phyloP scores from a whole-genome alignment of 2,329 filamentous ascomycete species.

The Exserohilum turcica region DNA sequence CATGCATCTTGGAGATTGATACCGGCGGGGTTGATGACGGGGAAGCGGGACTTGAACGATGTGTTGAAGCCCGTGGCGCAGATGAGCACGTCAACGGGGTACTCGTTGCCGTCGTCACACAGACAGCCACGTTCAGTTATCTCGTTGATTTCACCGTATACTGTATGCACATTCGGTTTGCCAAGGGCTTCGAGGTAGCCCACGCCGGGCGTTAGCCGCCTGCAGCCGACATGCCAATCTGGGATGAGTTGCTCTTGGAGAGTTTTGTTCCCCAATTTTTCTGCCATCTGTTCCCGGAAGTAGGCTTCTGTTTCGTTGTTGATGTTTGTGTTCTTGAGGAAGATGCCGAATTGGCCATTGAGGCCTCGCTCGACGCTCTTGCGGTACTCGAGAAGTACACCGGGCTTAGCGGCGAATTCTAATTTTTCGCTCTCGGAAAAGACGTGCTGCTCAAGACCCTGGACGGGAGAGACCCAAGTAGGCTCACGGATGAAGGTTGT shows the following conservation, averaged over 20 bases:
- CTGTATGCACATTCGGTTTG: constrained; percentile 50
- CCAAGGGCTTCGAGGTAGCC: constrained; percentile 52
- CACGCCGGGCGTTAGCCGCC: constrained; percentile 52
- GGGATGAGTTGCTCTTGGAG: constrained; percentile 43
- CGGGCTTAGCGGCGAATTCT: constrained; percentile 51
- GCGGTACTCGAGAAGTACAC: constrained; percentile 48
- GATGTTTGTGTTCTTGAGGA: constrained; percentile 50
- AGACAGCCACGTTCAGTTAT: constrained; percentile 49
- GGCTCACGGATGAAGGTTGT: constrained; percentile 59
- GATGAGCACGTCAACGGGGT: constrained; percentile 45
- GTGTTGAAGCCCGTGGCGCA: constrained; percentile 48
- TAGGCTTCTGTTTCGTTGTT: constrained; percentile 51
- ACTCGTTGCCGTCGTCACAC: constrained; percentile 41
- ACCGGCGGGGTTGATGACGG: constrained; percentile 48
- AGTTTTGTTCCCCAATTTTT: constrained; percentile 40
- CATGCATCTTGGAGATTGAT: constrained; percentile 53
- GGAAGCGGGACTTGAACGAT: constrained; percentile 53
- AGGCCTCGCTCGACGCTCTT: constrained; percentile 54
- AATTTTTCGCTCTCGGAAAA: constrained; percentile 51
- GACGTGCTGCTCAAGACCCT: constrained; percentile 52
- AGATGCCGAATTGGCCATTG: constrained; percentile 56
- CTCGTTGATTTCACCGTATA: constrained; percentile 47
- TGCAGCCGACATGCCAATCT: constrained; percentile 48
- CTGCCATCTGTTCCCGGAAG: constrained; percentile 55
- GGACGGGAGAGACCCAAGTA: constrained; percentile 56